Percentiles rank a stretch among this genome's conserved stretches.
Conservation (phyloP, 169 alveolate species). For the Eimeria mitis region DNA sequence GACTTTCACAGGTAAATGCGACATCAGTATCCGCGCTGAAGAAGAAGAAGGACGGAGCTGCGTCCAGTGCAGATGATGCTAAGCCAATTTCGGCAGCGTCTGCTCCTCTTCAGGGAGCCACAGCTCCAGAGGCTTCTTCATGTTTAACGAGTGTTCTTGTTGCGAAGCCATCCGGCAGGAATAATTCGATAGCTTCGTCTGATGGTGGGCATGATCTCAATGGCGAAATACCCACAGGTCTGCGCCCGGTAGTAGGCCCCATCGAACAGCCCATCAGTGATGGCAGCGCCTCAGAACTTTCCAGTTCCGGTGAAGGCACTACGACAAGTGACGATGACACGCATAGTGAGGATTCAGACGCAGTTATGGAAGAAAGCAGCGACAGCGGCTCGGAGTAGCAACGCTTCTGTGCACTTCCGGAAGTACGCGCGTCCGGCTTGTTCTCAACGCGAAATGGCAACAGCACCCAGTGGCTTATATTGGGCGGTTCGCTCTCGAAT, state of each 20-base stretch:
- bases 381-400: constrained; percentile 54
- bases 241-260: background rate
- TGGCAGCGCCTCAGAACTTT: background rate
- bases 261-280: background rate
- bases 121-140: background rate
- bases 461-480: background rate
- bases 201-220: background rate
- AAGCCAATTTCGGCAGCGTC: background rate
- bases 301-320: constrained; percentile 37
- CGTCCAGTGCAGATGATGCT: background rate
- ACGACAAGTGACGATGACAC: constrained; percentile 57
- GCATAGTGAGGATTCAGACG: constrained; percentile 44
- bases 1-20: background rate
- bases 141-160: background rate
- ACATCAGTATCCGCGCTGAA: background rate
- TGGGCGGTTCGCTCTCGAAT: background rate
- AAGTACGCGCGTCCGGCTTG: background rate
- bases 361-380: constrained; percentile 18
- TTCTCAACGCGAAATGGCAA: background rate
- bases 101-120: background rate
- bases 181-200: background rate
- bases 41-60: constrained; percentile 4
- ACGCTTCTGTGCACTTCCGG: background rate
- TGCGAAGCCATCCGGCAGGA: background rate
- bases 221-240: background rate